Evolutionary conservation across 768 basidiomycete genomes (phyloP), one percentile per base, ranked within the genome.

Genomic region (Heimioporus sp.): DNA sequence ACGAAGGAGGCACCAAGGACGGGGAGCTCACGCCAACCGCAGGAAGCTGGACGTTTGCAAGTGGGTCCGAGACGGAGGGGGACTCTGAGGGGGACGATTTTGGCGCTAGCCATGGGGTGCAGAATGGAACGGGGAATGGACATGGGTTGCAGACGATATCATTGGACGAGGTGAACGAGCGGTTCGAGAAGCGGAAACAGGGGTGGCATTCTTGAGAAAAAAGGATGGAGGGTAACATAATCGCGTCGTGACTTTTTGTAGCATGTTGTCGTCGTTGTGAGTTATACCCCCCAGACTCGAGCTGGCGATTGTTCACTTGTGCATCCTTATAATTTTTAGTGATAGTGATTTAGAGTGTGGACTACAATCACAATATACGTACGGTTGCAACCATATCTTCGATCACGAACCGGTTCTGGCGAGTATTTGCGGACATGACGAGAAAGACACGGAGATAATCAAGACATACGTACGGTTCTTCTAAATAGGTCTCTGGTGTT

Each of bases 21-120:
- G 76, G 77, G 4, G 77, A 80, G 42, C 69, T 77, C 43, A 85
- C 83, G 41, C 83, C 87, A 0, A 87, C 84, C 4, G 77, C 79
- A 9, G 86, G 83, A 12, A 84, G 84, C 61, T 87, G 86, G 84
- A 86, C 82, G 21, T 79, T 86, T 60, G 73, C 82, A n/a, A 78
- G 80, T 51, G 71, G 58, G 8, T 60, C 67, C 9, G 67, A 68
- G 35, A 52, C 60, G 17, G 67, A 68, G 31, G 62, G 58, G 2
- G 66, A 68, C 16, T 66, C 62, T 38, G 67, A 68, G 47, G 62
- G 66, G n/a, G 68, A 69, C 16, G 67, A 68, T 6, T 66, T 68
- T 37, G 66, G 68, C 16, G 55, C 20, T 38, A 21, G 30, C 4
- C 52, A 52, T 11, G 49, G 58, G 36, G 47, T 51, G 12, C 12